Conservation (phyloP, 257 asterid species). For the Knoxia roxburghii region DNA sequence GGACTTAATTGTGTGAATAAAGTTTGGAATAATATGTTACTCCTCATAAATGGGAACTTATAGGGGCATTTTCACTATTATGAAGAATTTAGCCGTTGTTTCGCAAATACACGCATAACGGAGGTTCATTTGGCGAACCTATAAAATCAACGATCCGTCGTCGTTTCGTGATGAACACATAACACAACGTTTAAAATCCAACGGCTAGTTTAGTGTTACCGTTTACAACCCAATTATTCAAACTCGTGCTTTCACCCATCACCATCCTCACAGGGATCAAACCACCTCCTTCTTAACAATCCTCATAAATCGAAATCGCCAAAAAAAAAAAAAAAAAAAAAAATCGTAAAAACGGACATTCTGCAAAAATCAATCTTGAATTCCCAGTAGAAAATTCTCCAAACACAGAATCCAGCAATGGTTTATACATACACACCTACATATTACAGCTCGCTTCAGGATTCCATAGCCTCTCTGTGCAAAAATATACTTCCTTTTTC, state of each 20-base stretch:
- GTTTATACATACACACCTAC: slow-evolving; percentile 71
- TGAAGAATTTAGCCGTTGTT: background rate
- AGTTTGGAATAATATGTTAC: too few species aligned
- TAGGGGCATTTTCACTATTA: too few species aligned
- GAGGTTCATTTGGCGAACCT: background rate
- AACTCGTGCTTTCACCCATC: slow-evolving; percentile 9
- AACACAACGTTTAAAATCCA: slow-evolving; percentile 23
- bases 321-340: background rate
- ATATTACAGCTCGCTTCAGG: slow-evolving; percentile 78
- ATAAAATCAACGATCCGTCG: background rate
- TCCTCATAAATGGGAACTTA: too few species aligned
- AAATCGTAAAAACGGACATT: background rate
- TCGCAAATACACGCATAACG: background rate
- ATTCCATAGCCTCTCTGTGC: slow-evolving; percentile 84
- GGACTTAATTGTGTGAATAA: too few species aligned
- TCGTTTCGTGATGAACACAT: slow-evolving; percentile 1
- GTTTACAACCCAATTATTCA: slow-evolving; percentile 16
- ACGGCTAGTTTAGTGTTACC: slow-evolving; percentile 31
- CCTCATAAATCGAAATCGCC: slow-evolving; percentile 18
- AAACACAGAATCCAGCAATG: slow-evolving; percentile 36
- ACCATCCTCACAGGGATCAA: slow-evolving; percentile 8
- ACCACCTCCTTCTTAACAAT: background rate
- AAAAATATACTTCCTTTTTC: slow-evolving; percentile 76
- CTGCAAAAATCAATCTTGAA: background rate
- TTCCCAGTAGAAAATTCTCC: background rate